These are phyloP conservation scores for Suillus spraguei DNA, from an alignment of 768 basidiomycete species.

Conservation along the genomic window DNA sequence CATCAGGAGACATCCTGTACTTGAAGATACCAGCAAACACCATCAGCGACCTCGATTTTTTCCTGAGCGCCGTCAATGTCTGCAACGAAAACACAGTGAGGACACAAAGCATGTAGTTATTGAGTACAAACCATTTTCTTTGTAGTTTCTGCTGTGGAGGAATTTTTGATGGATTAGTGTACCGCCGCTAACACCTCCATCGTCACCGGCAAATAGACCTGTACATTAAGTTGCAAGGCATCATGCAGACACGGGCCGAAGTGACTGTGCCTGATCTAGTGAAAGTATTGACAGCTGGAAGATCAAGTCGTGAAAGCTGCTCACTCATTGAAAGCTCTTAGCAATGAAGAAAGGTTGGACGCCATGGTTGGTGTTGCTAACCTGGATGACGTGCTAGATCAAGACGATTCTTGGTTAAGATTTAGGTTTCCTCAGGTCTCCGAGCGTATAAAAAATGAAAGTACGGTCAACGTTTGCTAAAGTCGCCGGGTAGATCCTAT, in stretches of 20 bases:
- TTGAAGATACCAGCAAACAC: conserved; percentile 87
- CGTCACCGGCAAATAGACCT: conserved; percentile 82
- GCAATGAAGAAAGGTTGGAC: conserved; percentile 67
- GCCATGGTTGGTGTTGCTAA: conserved; percentile 17
- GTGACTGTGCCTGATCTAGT: conserved; percentile 90
- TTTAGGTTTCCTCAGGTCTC: background rate
- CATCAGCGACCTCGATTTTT: conserved; percentile 84
- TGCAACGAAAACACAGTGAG: conserved; percentile 29
- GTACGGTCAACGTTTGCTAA: background rate
- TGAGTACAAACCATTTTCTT: conserved; percentile 66
- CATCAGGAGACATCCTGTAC: conserved; percentile 88
- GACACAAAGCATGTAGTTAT: conserved; percentile 17
- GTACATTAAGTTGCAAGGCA: conserved; percentile 86
- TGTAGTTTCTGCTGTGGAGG: conserved; percentile 70
- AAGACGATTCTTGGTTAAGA: background rate
- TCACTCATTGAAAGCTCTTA: conserved; percentile 75
- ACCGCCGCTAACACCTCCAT: conserved; percentile 91
- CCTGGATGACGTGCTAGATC: background rate
- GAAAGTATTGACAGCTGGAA: conserved; percentile 89
- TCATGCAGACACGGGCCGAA: conserved; percentile 86
- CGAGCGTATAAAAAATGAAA: background rate
- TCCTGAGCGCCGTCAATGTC: conserved; percentile 69
- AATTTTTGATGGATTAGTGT: conserved; percentile 75
- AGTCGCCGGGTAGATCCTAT: too few relatives aligned
- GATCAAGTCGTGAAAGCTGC: conserved; percentile 75